These are phyloP conservation scores for Amyloporia xantha DNA, from an alignment of 768 basidiomycete genomes.

Conservation along the genomic window DNA sequence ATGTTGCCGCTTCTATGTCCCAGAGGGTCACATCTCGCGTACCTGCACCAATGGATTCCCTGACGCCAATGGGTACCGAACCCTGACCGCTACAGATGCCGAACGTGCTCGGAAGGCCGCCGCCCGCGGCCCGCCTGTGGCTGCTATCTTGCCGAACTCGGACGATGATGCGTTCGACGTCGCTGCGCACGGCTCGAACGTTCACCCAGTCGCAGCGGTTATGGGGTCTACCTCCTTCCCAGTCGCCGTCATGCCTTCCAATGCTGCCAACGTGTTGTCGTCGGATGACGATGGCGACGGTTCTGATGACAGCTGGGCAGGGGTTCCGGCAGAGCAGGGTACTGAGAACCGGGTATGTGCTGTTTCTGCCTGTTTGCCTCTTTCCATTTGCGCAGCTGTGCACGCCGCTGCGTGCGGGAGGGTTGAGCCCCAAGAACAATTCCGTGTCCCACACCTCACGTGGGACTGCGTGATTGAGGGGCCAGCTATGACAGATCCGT, in stretches of 20 bases:
- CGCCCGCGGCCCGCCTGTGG: neutral
- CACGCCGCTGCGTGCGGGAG: neutral
- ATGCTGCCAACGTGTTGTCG: neutral
- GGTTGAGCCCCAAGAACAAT: neutral
- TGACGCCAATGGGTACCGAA: neutral
- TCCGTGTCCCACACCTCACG: neutral
- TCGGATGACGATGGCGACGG: neutral
- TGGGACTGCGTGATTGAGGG: neutral
- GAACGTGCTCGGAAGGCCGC: neutral
- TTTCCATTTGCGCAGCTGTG: neutral
- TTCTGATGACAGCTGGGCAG: neutral
- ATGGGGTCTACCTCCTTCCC: no score
- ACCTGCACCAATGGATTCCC: slow-evolving; percentile 1
- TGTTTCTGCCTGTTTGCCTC: neutral
- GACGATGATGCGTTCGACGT: no score
- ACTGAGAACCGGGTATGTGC: neutral
- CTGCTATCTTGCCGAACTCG: no score
- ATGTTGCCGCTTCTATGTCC: slow-evolving; percentile 2
- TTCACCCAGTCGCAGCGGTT: neutral
- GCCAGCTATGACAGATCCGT: neutral
- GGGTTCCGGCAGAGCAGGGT: neutral
- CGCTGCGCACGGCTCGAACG: neutral
- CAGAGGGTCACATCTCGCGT: neutral
- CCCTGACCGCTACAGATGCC: neutral
- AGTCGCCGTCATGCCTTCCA: neutral